Base-by-base conservation (phyloP, 1,284 basidiomycete species). In the Papiliotrema flavescens region DNA sequence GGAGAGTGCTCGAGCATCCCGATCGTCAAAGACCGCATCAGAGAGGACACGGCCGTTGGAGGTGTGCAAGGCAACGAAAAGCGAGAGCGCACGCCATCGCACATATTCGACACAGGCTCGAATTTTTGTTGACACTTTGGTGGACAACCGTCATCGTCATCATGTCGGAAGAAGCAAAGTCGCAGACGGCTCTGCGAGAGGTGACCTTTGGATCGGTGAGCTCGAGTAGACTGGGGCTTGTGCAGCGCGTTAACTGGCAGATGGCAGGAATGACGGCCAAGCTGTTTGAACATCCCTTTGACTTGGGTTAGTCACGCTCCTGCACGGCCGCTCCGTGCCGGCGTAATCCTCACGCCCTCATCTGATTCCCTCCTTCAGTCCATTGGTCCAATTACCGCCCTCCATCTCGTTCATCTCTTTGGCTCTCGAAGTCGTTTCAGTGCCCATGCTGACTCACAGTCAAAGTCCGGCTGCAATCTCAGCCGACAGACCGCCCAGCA, bases 251-350 rank as follows among this genome's bases (percentile, higher is more conserved):
- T 48, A 20, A 48, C 34, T 2, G 15, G 44, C 56, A 83, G 87
- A 72, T 82, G 19, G 87, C 89, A 37, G 88, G 89, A n/a, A 88
- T 90, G 79, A 79, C 82, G 11, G 86, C 88, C 34, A 89, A 90
- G 76, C 80, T 90, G 19, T 86, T 91, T 63, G 89, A 91, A 75
- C 88, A 90, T 65, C 89, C 89, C 1, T 89, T 90, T 68, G 89
- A 91, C 77, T 80, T 90, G 36, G 86, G 87, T 73, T 58, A 66
- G 64, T 53, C 26, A 20, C 37, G 28, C 28, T 32, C 28, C 11
- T 11, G 35, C 11, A 9, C 22, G 32, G 37, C n/a, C 23, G 20
- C 34, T 48, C 20, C 37, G 39, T 32, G 28, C 28, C 5, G 6
- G 5, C 28, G 28, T 11, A 5, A 32, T 5, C 28, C 28, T 32